Base-by-base conservation (phyloP, 345 rosid genomes). In the rapeseed (Brassica napus) region DNA sequence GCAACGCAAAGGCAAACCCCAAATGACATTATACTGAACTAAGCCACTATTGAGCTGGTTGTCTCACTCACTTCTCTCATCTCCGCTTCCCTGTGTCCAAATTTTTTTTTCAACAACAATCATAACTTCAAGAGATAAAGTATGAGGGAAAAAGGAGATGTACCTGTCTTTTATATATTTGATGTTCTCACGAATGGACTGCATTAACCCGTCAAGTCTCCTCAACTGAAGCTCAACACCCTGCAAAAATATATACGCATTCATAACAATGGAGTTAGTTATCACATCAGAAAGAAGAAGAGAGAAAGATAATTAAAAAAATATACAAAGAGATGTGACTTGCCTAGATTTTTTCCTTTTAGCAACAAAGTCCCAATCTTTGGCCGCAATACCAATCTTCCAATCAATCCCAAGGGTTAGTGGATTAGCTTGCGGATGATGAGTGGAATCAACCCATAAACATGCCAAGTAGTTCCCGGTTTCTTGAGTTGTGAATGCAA, bases 361-460 rank as follows among this genome's bases (percentile, higher is more conserved):
- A 3, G 97, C 98, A 75, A 94, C 94, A 32, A 98, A 89, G 12
- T 92, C 97, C 99, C 99, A 95, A 82, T 95, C 98, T 86, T 93
- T 93, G 3, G 99, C 92, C 0, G 94, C 89, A 10, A 93, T 89
- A 68, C 99, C 99, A 42, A 69, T 89, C 87, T 83, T 93, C 98
- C 98, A 94, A 66, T 94, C 98, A 42, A 94, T 79, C 62, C 91
- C 87, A 64, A 94, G 85, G 71, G 90, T 92, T 12, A 78, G 37
- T 16, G 79, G 83, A 42, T 72, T 77, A 35, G 78, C 69, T 55
- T 77, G 82, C 31, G 76, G 86, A 14, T 75, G 86, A 14, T 77
- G 82, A 26, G 47, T 78, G 14, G 75, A 71, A 67, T 86, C 92
- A 66, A 75, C 12, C 93, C 87, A 89, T 83, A 94, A 92, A 81